These are phyloP conservation scores for Drechslerella stenobrocha DNA, from an alignment of 2,329 filamentous ascomycete genomes.

Conservation along the genomic window DNA sequence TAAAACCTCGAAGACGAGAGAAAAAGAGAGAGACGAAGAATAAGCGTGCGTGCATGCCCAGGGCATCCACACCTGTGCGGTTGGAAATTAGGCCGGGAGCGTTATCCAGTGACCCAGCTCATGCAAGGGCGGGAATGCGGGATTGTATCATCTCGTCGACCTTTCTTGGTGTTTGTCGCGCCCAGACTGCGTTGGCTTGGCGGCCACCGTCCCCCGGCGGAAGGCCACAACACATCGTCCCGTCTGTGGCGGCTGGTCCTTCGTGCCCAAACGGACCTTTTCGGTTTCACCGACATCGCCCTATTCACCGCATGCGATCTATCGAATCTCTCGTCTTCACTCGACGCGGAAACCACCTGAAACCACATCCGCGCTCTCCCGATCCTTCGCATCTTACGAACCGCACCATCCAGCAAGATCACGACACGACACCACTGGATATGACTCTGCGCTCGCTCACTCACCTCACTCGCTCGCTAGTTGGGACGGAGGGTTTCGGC, in stretches of 20 bases:
- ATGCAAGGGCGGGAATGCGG: slow-evolving; percentile 50
- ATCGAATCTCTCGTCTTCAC: too few species aligned
- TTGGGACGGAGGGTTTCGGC: slow-evolving; percentile 29
- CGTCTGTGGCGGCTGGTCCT: background rate
- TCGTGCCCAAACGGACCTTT: background rate
- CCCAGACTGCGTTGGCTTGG: too few species aligned
- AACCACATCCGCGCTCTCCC: too few species aligned
- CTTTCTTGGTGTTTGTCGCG: too few species aligned
- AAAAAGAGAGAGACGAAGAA: background rate
- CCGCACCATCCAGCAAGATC: too few species aligned
- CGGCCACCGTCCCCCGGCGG: background rate
- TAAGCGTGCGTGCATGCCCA: background rate
- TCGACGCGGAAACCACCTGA: too few species aligned
- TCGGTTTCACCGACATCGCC: background rate
- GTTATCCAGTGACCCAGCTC: slow-evolving; percentile 47
- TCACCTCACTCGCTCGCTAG: background rate
- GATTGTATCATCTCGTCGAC: slow-evolving; percentile 41
- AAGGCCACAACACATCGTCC: background rate
- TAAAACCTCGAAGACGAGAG: background rate
- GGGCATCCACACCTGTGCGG: slow-evolving; percentile 26
- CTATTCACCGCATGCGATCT: too few species aligned
- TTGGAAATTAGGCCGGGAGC: slow-evolving; percentile 42
- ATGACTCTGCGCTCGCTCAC: too few species aligned
- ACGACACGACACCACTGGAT: too few species aligned
- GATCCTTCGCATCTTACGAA: too few species aligned